Percentiles rank a stretch among this genome's conserved stretches.
Conservation (phyloP, 768 basidiomycete genomes). For the Kockovaella imperatae region DNA sequence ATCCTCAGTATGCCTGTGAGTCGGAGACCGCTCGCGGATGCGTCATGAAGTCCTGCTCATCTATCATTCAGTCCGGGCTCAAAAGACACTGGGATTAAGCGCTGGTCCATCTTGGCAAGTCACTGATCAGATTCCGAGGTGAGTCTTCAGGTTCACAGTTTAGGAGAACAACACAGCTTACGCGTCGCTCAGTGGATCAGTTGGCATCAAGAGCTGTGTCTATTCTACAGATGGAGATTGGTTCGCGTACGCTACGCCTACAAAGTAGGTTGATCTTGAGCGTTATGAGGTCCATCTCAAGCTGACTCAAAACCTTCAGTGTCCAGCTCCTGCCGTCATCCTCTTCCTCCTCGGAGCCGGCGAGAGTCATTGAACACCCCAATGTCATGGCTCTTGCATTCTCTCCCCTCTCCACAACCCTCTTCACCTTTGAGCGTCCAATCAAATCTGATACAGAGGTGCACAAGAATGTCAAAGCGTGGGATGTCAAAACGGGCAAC, state of each 20-base stretch:
- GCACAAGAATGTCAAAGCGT: slow-evolving; percentile 90
- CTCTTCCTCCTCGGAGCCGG: slow-evolving; percentile 68
- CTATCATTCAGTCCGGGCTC: slow-evolving; percentile 65
- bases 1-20: slow-evolving; percentile 35
- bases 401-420: slow-evolving; percentile 84
- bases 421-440: slow-evolving; percentile 95
- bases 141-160: slow-evolving; percentile 10
- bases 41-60: neutral
- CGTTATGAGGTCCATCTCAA: neutral
- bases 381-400: slow-evolving; percentile 79
- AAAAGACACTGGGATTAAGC: slow-evolving; percentile 84
- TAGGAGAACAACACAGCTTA: slow-evolving; percentile 5
- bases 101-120: slow-evolving; percentile 69
- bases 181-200: slow-evolving; percentile 22
- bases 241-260: slow-evolving; percentile 74
- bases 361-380: slow-evolving; percentile 57
- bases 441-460: slow-evolving; percentile 87
- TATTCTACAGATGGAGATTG: slow-evolving; percentile 83
- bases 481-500: slow-evolving; percentile 74
- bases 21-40: too few relatives aligned
- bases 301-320: slow-evolving; percentile 3
- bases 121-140: slow-evolving; percentile 53
- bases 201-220: slow-evolving; percentile 61
- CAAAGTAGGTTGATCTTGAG: slow-evolving; percentile 51
- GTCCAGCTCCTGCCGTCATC: slow-evolving; percentile 51